Conservation (phyloP, 345 rosid genomes). For the Erysimum cheiranthoides region DNA sequence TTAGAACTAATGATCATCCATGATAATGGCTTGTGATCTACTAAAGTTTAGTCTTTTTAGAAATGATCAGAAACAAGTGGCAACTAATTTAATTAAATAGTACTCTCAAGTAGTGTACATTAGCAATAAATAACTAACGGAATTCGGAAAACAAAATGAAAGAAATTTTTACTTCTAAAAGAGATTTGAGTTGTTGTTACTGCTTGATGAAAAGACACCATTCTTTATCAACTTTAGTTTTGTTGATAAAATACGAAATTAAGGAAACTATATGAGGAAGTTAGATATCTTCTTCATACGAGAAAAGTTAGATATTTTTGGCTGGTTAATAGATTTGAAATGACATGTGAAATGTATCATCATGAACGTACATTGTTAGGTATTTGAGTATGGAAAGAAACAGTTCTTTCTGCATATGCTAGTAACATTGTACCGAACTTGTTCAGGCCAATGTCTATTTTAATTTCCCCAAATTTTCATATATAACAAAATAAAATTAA, state of each 20-base stretch:
- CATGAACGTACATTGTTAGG: slow-evolving; percentile 42
- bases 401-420: slow-evolving; percentile 29
- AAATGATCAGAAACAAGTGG: not conserved
- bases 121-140: not conserved
- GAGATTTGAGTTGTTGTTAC: not conserved
- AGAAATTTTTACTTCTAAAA: not conserved
- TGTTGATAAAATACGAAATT: not conserved
- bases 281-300: not conserved
- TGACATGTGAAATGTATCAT: slow-evolving; percentile 44
- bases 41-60: not conserved
- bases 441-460: slow-evolving; percentile 40
- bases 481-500: not conserved
- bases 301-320: slow-evolving; percentile 19
- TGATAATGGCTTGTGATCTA: not conserved
- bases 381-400: slow-evolving; percentile 37
- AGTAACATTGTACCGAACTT: slow-evolving; percentile 33
- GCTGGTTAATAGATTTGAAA: slow-evolving; percentile 34
- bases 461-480: not conserved
- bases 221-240: slow-evolving; percentile 1
- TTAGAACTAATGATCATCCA: slow-evolving; percentile 28
- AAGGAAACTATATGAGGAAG: not conserved
- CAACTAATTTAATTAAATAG: not conserved
- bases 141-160: not conserved
- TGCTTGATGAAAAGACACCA: too few species aligned
- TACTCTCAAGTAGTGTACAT: not conserved